These are phyloP conservation scores for Yamadazyma tumulicola DNA, from an alignment of 805 yeast genomes.

Conservation along the genomic window DNA sequence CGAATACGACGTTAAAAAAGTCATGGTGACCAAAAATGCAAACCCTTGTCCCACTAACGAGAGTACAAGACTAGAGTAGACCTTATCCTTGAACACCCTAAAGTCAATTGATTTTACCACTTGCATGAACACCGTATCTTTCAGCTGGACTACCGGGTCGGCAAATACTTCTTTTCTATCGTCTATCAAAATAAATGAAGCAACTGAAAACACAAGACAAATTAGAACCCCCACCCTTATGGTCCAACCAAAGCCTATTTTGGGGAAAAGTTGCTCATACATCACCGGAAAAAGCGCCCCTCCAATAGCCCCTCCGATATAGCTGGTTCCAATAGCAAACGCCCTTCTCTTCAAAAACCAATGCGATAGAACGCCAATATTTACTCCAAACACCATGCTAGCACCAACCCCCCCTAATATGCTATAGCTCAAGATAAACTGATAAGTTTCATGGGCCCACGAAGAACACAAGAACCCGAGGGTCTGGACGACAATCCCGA, in stretches of 20 bases:
- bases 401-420: conserved; percentile 22
- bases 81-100: conserved; percentile 21
- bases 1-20: conserved; percentile 23
- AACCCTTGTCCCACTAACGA: conserved; percentile 27
- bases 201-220: conserved; percentile 13
- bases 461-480: conserved; percentile 22
- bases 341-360: conserved; percentile 21
- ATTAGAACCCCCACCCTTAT: conserved; percentile 24
- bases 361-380: conserved; percentile 22
- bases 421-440: conserved; percentile 23
- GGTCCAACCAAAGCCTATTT: conserved; percentile 31
- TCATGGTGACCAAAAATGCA: conserved; percentile 23
- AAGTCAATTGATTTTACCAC: conserved; percentile 22
- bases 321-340: conserved; percentile 24
- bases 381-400: conserved; percentile 22
- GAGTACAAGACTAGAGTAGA: conserved; percentile 20
- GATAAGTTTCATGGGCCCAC: conserved; percentile 18
- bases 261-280: conserved; percentile 22
- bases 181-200: conserved; percentile 15
- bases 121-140: conserved; percentile 9
- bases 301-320: conserved; percentile 31
- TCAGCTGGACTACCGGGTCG: conserved; percentile 4
- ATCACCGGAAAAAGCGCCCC: conserved; percentile 27
- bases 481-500: conserved; percentile 17
- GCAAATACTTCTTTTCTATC: conserved; percentile 18